Conservation (phyloP, 2,329 filamentous ascomycete species). For the Aspergillus costaricaensis region DNA sequence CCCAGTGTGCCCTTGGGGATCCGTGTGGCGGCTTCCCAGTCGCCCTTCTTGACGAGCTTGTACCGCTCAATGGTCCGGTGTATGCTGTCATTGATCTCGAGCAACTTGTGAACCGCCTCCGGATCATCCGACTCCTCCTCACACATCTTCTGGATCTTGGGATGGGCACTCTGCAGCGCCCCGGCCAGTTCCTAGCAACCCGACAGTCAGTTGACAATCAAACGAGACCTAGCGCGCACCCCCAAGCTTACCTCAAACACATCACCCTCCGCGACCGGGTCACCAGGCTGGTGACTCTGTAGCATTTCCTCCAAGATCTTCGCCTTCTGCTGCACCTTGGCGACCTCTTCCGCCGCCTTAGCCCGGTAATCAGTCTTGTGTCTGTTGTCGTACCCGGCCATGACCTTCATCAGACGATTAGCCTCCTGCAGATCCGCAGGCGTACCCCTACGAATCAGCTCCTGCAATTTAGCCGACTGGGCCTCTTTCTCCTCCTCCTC, state of each 20-base stretch:
- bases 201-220: neutral
- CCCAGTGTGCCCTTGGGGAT: conserved; percentile 80
- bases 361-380: conserved; percentile 97
- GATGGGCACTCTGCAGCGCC: conserved; percentile 87
- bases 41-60: conserved; percentile 93
- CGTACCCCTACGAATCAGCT: conserved; percentile 87
- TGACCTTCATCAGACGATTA: conserved; percentile 97
- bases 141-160: conserved; percentile 99
- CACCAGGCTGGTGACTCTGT: conserved; percentile 77
- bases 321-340: conserved; percentile 94
- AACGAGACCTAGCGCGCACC: neutral
- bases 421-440: conserved; percentile 95
- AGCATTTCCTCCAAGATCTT: conserved; percentile 89
- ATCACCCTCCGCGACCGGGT: conserved; percentile 71
- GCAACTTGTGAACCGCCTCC: conserved; percentile 89
- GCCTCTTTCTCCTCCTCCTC: conserved; percentile 93
- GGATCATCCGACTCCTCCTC: conserved; percentile 97
- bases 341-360: conserved; percentile 93
- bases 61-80: conserved; percentile 94
- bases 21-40: conserved; percentile 77
- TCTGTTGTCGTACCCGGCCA: conserved; percentile 95
- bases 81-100: conserved; percentile 99
- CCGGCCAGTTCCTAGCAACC: conserved; percentile 73
- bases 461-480: conserved; percentile 96
- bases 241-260: conserved; percentile 60